A percentile compares a stretch with the other conserved stretches of the same genome.
phyloP scores from a whole-genome alignment of 2,329 filamentous ascomycete species.

The Lachnellula hyalina region DNA sequence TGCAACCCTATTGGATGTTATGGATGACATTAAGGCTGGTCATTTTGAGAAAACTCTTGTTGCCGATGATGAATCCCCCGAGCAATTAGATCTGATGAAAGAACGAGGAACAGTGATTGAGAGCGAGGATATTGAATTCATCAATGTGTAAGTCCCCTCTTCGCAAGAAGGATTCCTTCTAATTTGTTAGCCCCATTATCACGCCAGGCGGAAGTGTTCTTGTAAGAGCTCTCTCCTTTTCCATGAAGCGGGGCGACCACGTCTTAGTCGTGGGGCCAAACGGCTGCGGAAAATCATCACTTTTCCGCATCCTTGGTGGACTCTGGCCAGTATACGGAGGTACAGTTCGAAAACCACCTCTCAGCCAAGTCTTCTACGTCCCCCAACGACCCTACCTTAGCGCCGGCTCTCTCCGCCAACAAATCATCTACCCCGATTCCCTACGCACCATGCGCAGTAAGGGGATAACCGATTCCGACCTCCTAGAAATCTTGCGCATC shows the following conservation, averaged over 20 bases:
- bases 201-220: slow-evolving; percentile 95
- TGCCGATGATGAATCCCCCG: slow-evolving; percentile 75
- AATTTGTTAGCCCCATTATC: slow-evolving; percentile 65
- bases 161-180: not conserved
- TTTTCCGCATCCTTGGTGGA: slow-evolving; percentile 94
- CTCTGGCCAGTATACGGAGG: slow-evolving; percentile 98
- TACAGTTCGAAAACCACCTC: slow-evolving; percentile 83
- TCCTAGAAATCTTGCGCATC: slow-evolving; percentile 68
- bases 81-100: slow-evolving; percentile 76
- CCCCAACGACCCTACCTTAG: slow-evolving; percentile 93
- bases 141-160: slow-evolving; percentile 57
- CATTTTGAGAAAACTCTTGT: slow-evolving; percentile 96
- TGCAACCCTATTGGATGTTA: slow-evolving; percentile 82
- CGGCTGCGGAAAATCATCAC: slow-evolving; percentile 90
- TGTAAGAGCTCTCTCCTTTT: slow-evolving; percentile 79
- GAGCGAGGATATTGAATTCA: slow-evolving; percentile 78
- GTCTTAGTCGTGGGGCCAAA: slow-evolving; percentile 90
- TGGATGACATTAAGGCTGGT: slow-evolving; percentile 85
- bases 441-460: slow-evolving; percentile 82
- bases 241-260: slow-evolving; percentile 80
- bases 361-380: slow-evolving; percentile 95
- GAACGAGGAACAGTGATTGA: slow-evolving; percentile 78
- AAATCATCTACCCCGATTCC: slow-evolving; percentile 93
- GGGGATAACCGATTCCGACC: slow-evolving; percentile 74
- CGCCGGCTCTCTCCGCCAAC: slow-evolving; percentile 85